Evolutionary conservation across 2,329 filamentous ascomycete genomes (phyloP), one percentile per base, ranked within the genome.

Genomic region (Sporothrix euskadiensis): DNA sequence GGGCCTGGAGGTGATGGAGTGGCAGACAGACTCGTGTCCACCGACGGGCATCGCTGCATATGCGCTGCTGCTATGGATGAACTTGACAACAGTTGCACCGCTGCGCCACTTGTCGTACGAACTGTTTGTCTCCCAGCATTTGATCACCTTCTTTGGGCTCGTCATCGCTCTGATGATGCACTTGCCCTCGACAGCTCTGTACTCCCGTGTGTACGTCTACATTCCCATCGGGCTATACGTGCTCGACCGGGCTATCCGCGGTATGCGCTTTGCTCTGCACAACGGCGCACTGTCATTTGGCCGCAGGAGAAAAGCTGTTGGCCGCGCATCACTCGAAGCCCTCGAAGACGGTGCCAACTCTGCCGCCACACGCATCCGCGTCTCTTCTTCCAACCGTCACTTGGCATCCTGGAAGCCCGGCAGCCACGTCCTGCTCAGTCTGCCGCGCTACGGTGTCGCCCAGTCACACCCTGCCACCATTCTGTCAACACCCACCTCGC

Each of bases 381-480:
- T 59, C 30, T 12, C 56, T 3, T 7, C 56, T 0, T 19, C 56
- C 56, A 16, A 35, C 56, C 56, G 56, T 8, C 56, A 59, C 7
- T 35, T 59, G 30, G 35, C 56, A 8, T 32, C 56, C 26, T 59
- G 56, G 56, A 30, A 16, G 30, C 26, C 56, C 12, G 56, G 56
- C 30, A 59, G 56, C 56, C 56, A 59, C 30, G 56, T 59, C 56
- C 12, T 59, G 30, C 56, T 59, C 12, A 10, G 56, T 14, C 10
- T 59, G 3, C 56, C 56, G 16, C 56, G 30, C n/a, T 59, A 32
- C 30, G 56, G 56, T 2, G 8, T 59, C 4, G 56, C 56, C 16
- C 56, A 59, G 30, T 59, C 56, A 30, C 56, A 59, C 10, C 56
- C 56, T 26, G 56, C 56, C 56, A 59, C 56, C 12, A 59, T 59